Conservation (phyloP, 1,284 basidiomycete genomes). For the Tilletia indica region DNA sequence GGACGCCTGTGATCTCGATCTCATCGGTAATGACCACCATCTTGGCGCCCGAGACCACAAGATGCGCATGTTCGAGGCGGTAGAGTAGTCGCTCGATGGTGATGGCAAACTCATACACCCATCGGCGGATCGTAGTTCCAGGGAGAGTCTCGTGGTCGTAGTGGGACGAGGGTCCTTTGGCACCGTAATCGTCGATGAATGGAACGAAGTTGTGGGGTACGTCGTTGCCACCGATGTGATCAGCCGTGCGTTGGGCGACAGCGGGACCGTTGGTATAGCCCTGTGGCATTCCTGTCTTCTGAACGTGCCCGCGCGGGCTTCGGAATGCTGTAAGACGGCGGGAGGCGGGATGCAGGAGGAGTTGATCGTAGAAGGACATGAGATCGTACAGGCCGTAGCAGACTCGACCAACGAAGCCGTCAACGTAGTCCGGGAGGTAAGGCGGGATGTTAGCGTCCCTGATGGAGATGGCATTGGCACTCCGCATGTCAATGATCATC, state of each 20-base stretch:
- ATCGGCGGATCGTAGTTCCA: neutral
- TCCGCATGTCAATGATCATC: neutral
- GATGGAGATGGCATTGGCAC: neutral
- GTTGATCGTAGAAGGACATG: slow-evolving; percentile 1
- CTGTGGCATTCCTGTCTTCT: neutral
- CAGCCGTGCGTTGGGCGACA: neutral
- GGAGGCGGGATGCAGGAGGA: neutral
- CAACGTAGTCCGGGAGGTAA: neutral
- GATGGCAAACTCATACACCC: neutral
- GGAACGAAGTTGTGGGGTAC: neutral
- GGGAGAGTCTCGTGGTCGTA: neutral
- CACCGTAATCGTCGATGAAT: neutral
- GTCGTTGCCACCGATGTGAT: neutral
- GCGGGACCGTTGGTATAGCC: neutral
- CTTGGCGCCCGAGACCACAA: neutral
- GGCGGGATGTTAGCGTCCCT: neutral
- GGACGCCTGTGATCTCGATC: neutral
- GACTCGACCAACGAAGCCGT: neutral
- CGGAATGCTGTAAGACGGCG: neutral
- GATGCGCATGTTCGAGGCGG: neutral
- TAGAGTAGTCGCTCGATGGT: neutral
- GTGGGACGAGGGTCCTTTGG: neutral
- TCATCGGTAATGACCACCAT: neutral
- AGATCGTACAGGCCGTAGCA: neutral
- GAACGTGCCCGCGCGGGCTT: neutral